These are phyloP conservation scores for Trametes pubescens DNA, from an alignment of 1,284 basidiomycete genomes.

Conservation along the genomic window DNA sequence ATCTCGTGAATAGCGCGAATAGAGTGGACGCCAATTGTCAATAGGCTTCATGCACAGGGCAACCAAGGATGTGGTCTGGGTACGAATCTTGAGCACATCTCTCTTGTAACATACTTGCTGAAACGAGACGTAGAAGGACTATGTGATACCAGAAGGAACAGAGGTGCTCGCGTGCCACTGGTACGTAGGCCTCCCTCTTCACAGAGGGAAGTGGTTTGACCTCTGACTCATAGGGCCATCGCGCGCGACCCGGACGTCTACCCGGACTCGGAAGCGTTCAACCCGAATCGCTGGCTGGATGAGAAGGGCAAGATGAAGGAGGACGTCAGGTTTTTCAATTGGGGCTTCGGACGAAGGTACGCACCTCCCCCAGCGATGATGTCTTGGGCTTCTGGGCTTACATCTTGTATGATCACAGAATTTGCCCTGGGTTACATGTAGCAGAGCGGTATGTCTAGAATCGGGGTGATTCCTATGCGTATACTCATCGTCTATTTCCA, in stretches of 20 bases:
- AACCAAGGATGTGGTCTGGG: constrained; percentile 68
- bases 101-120: background rate
- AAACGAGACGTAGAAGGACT: constrained; percentile 50
- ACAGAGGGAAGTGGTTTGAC: background rate
- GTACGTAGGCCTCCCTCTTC: constrained; percentile 40
- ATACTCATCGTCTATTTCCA: background rate
- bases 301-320: constrained; percentile 55
- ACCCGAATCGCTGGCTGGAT: constrained; percentile 65
- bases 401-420: constrained; percentile 39
- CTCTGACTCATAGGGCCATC: constrained; percentile 50
- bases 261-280: constrained; percentile 64
- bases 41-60: constrained; percentile 63
- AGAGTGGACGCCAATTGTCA: background rate
- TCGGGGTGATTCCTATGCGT: too few relatives aligned
- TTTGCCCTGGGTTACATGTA: constrained; percentile 68
- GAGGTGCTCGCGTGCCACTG: constrained; percentile 70
- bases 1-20: background rate
- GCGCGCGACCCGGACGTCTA: constrained; percentile 63
- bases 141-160: constrained; percentile 65
- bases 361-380: background rate
- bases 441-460: constrained; percentile 51
- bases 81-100: constrained; percentile 36
- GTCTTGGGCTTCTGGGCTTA: background rate
- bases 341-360: constrained; percentile 68
- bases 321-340: constrained; percentile 59